phyloP scores from a whole-genome alignment of 2,329 filamentous ascomycete genomes.

The Hymenoscyphus salicellus region DNA sequence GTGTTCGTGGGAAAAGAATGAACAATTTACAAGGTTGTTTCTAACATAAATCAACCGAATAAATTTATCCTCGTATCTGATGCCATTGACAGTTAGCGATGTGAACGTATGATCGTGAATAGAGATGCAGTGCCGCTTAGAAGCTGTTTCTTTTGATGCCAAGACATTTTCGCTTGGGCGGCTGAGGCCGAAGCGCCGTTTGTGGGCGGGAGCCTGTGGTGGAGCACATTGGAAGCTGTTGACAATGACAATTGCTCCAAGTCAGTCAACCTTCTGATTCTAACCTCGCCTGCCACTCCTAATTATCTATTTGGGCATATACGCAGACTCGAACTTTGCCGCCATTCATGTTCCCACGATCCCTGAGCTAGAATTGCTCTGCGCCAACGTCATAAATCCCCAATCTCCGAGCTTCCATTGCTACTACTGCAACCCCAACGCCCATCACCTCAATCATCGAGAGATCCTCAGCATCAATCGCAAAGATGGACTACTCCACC shows the following conservation, averaged over 20 bases:
- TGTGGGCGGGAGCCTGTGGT: not conserved
- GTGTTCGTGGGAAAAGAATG: not conserved
- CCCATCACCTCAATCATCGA: not conserved
- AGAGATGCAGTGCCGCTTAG: not conserved
- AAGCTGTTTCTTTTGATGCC: not conserved
- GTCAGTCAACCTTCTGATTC: not conserved
- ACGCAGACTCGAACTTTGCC: not conserved
- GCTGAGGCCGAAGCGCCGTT: not conserved
- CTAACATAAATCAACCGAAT: not conserved
- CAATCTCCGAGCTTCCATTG: not conserved
- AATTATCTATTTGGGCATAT: not conserved
- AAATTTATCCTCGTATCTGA: not conserved
- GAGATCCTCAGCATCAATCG: not conserved
- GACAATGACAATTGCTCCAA: not conserved
- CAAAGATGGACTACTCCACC: constrained; percentile 63
- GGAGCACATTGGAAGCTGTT: not conserved
- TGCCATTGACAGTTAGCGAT: constrained; percentile 1
- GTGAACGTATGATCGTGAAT: not conserved
- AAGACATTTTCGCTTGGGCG: not conserved
- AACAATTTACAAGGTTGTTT: not conserved
- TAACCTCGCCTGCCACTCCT: not conserved
- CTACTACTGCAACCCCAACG: not conserved
- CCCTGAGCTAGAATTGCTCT: not conserved
- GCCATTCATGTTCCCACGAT: not conserved
- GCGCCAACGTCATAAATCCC: constrained; percentile 4